Evolutionary conservation across 768 basidiomycete species (phyloP).

Genomic region (Pisolithus microcarpus): DNA sequence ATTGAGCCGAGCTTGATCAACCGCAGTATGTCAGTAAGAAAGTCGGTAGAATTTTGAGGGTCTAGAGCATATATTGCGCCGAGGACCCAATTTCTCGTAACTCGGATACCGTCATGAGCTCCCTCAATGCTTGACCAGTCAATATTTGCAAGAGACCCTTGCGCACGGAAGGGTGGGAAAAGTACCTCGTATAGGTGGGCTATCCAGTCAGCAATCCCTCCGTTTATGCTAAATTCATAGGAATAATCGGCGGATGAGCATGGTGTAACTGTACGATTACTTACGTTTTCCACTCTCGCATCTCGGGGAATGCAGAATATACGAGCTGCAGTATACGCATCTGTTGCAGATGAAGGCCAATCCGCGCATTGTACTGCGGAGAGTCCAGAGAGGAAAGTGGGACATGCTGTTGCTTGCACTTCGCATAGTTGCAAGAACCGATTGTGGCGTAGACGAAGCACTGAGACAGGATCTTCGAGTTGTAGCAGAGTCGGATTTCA

Average conservation of each 20-base stretch:
- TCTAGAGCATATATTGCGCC: slow-evolving; percentile 31
- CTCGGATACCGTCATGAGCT: slow-evolving; percentile 27
- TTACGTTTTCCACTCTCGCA: slow-evolving; percentile 5
- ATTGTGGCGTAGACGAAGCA: slow-evolving; percentile 34
- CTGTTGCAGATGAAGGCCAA: slow-evolving; percentile 42
- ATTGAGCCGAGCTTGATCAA: slow-evolving; percentile 31
- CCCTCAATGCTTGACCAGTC: slow-evolving; percentile 34
- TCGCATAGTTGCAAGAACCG: slow-evolving; percentile 25
- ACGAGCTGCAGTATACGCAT: slow-evolving; percentile 38
- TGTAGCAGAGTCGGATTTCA: slow-evolving; percentile 28
- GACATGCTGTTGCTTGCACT: slow-evolving; percentile 36
- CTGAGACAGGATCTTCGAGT: slow-evolving; percentile 28
- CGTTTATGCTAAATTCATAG: background rate
- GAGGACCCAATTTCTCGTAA: slow-evolving; percentile 41
- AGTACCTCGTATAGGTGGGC: slow-evolving; percentile 41
- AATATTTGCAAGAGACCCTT: slow-evolving; percentile 38
- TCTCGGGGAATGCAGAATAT: slow-evolving; percentile 11
- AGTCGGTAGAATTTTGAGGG: slow-evolving; percentile 11
- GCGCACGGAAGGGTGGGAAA: slow-evolving; percentile 37
- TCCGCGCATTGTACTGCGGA: slow-evolving; percentile 33
- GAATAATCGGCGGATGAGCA: background rate
- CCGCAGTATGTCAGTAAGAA: slow-evolving; percentile 37
- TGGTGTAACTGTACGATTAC: background rate
- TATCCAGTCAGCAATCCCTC: slow-evolving; percentile 32
- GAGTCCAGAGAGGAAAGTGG: slow-evolving; percentile 16